Percentiles rank a stretch among this genome's conserved stretches.
Evolutionary conservation across 2,329 filamentous ascomycete genomes (phyloP).

Genomic region (Dendrostoma leiphaemia): DNA sequence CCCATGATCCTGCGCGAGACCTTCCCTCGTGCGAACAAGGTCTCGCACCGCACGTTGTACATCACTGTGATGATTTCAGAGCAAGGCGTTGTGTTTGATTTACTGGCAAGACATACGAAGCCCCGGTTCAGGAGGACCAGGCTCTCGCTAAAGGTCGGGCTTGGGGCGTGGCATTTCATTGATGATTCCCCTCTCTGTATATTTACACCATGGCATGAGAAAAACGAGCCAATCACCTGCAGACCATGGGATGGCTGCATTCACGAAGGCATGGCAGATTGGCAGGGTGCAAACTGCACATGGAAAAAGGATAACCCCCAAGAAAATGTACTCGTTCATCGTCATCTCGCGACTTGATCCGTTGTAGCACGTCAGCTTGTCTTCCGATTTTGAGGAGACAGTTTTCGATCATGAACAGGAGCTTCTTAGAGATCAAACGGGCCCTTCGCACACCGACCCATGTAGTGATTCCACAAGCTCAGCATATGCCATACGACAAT

Average conservation of each 20-base stretch:
- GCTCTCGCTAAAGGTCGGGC: not conserved
- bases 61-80: conserved; percentile 6
- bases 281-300: not conserved
- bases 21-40: not conserved
- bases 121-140: not conserved
- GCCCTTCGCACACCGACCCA: too few species aligned
- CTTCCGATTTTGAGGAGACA: too few species aligned
- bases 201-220: conserved; percentile 5
- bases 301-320: not conserved
- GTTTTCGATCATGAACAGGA: too few species aligned
- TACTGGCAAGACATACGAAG: not conserved
- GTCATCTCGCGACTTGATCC: not conserved
- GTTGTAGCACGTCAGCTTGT: too few species aligned
- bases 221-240: not conserved
- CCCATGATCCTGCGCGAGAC: not conserved
- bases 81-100: conserved; percentile 18
- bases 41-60: conserved; percentile 3
- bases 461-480: too few species aligned
- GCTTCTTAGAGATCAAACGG: too few species aligned
- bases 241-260: not conserved
- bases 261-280: not conserved
- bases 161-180: not conserved
- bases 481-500: too few species aligned
- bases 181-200: conserved; percentile 9
- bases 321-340: not conserved